A percentile compares a stretch with the other conserved stretches of the same genome.
Conservation (phyloP, 139 green algal species). For the Picochlorum costavermella region DNA sequence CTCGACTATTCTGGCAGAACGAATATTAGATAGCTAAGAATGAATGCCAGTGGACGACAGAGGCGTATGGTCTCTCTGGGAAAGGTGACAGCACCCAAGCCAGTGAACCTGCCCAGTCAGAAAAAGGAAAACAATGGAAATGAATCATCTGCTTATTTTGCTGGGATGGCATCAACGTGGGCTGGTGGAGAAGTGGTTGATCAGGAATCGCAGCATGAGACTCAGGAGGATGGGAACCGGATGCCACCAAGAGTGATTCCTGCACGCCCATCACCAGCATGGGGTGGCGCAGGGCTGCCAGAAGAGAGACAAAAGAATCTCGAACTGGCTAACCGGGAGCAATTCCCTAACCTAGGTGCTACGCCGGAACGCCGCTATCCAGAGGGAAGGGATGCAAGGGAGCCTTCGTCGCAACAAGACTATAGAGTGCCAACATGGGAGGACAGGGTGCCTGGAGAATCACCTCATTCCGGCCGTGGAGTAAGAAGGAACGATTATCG, state of each 20-base stretch:
- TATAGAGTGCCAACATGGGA: neutral
- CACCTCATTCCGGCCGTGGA: neutral
- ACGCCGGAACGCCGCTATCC: neutral
- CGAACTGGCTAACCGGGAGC: constrained; percentile 21
- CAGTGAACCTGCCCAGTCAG: constrained; percentile 42
- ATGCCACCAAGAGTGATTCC: constrained; percentile 20
- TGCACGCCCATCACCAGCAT: constrained; percentile 19
- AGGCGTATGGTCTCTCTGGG: constrained; percentile 44
- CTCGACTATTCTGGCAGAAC: no score
- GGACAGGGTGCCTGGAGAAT: neutral
- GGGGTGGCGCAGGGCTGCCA: constrained; percentile 25
- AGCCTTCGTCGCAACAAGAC: neutral
- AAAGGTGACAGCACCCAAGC: constrained; percentile 41
- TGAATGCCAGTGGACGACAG: constrained; percentile 7
- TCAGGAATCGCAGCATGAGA: neutral
- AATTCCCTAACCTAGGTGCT: constrained; percentile 24
- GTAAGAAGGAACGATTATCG: no score
- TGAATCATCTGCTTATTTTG: constrained; percentile 34
- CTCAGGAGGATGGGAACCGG: neutral
- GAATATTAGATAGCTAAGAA: no score
- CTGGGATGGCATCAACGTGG: constrained; percentile 7
- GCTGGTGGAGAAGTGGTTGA: neutral
- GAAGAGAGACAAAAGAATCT: constrained; percentile 23
- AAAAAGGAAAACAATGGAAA: constrained; percentile 45
- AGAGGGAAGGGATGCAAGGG: neutral